phyloP scores from a whole-genome alignment of 345 rosid species.

The Lepidium aucheri region DNA sequence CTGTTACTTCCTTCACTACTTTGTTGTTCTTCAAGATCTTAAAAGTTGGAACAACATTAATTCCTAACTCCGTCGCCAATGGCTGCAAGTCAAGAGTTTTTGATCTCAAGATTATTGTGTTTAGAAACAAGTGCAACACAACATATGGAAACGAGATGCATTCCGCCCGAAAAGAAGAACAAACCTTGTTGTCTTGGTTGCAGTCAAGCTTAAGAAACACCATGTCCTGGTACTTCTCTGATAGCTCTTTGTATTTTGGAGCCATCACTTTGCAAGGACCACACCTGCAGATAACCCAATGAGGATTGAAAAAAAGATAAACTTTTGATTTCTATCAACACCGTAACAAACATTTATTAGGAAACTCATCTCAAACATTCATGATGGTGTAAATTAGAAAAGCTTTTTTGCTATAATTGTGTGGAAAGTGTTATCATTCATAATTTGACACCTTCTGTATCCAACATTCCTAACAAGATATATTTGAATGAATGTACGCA shows the following conservation, averaged over 20 bases:
- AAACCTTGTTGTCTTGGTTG: constrained; percentile 81
- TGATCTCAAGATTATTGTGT: background rate
- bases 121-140: background rate
- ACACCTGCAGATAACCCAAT: constrained; percentile 41
- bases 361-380: background rate
- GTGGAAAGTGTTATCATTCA: background rate
- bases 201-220: constrained; percentile 93
- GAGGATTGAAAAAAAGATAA: background rate
- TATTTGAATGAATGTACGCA: background rate
- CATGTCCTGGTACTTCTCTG: constrained; percentile 67
- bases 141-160: background rate
- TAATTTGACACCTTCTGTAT: background rate
- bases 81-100: constrained; percentile 40
- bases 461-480: background rate
- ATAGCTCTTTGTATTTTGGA: constrained; percentile 66
- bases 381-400: background rate
- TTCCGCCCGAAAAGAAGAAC: background rate
- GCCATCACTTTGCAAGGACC: constrained; percentile 96
- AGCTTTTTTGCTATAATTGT: background rate
- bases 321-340: background rate
- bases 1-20: constrained; percentile 67
- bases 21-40: constrained; percentile 68
- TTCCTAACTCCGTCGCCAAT: constrained; percentile 89
- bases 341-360: background rate
- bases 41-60: constrained; percentile 82